Percentiles rank a stretch among this genome's conserved stretches.
These are phyloP conservation scores for Aspergillus thermomutatus DNA, from an alignment of 2,329 filamentous ascomycete species.

Conservation along the genomic window DNA sequence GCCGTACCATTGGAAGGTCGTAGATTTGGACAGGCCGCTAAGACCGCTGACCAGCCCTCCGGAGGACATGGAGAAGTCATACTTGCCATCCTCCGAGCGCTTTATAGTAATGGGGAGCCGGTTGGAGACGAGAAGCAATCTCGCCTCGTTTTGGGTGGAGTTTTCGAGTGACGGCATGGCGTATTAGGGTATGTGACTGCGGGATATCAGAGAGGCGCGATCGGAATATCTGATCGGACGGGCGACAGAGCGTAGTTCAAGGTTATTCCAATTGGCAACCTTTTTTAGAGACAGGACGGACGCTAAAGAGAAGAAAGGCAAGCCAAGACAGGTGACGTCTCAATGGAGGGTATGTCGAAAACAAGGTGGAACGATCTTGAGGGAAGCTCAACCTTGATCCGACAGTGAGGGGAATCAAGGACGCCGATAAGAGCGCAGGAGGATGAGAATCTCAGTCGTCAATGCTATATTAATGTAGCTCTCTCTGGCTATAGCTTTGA, in stretches of 20 bases:
- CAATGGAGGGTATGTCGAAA: neutral
- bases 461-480: neutral
- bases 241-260: neutral
- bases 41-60: slow-evolving; percentile 92
- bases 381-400: neutral
- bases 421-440: neutral
- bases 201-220: neutral
- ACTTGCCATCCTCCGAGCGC: slow-evolving; percentile 83
- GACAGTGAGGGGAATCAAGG: neutral
- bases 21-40: slow-evolving; percentile 86
- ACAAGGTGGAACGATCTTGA: neutral
- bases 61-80: slow-evolving; percentile 93
- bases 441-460: neutral
- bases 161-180: slow-evolving; percentile 37
- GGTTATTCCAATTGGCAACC: neutral
- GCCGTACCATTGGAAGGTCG: slow-evolving; percentile 96
- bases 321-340: neutral
- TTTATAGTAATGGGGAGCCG: slow-evolving; percentile 96
- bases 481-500: neutral
- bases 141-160: slow-evolving; percentile 32
- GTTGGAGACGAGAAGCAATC: slow-evolving; percentile 85
- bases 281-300: neutral
- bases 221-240: neutral
- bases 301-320: neutral
- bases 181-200: slow-evolving; percentile 1